These are phyloP conservation scores for Pseudogymnoascus sp. DNA, from an alignment of 2,329 filamentous ascomycete genomes.

Conservation along the genomic window DNA sequence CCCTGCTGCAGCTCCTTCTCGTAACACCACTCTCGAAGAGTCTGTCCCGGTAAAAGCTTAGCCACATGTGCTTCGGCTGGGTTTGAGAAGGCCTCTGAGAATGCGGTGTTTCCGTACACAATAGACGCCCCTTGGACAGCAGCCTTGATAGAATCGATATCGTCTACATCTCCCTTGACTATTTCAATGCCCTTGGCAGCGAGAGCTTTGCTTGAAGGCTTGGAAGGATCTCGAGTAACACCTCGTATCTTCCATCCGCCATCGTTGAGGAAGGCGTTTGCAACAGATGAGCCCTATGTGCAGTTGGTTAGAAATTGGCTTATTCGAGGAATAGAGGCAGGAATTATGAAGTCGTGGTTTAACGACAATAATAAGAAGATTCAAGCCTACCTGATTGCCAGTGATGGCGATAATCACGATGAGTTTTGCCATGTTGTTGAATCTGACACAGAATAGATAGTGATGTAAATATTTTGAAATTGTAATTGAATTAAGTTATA, in stretches of 20 bases:
- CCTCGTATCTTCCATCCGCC: slow-evolving; percentile 39
- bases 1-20: slow-evolving; percentile 25
- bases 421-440: slow-evolving; percentile 10
- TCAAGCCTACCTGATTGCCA: slow-evolving; percentile 1
- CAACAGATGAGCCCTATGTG: slow-evolving; percentile 40
- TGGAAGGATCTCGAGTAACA: slow-evolving; percentile 39
- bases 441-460: neutral
- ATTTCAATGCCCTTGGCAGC: slow-evolving; percentile 36
- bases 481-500: neutral
- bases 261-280: slow-evolving; percentile 37
- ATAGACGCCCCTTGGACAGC: neutral
- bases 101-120: neutral
- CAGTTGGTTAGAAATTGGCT: neutral
- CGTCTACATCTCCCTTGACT: slow-evolving; percentile 20
- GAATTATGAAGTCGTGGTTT: neutral
- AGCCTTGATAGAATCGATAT: neutral
- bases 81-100: neutral
- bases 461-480: neutral
- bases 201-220: slow-evolving; percentile 34
- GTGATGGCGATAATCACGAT: slow-evolving; percentile 9
- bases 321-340: neutral
- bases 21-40: slow-evolving; percentile 3
- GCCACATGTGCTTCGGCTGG: neutral
- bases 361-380: neutral
- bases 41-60: neutral